Percentiles rank a stretch among this genome's conserved stretches.
These are phyloP conservation scores for Gossypium davidsonii DNA, from an alignment of 441 rosid species.

Conservation along the genomic window DNA sequence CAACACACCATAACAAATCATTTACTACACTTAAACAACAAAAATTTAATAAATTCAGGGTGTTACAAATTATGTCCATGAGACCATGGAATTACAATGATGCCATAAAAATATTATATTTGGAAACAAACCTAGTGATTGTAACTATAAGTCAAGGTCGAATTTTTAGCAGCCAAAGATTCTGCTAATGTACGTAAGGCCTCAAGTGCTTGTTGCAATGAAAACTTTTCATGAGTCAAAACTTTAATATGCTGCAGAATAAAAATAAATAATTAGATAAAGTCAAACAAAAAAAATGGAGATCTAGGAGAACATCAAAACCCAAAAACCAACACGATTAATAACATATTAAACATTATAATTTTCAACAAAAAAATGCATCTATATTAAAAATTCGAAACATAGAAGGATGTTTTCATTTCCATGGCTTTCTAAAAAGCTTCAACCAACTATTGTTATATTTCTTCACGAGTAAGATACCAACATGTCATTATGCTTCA, in stretches of 20 bases:
- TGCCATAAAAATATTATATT: not conserved
- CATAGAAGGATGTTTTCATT: not conserved
- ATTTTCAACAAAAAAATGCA: not conserved
- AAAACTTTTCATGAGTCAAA: conserved; percentile 67
- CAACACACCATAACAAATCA: too few species aligned
- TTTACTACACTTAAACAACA: too few species aligned
- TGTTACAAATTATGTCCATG: too few species aligned
- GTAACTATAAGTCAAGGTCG: conserved; percentile 59
- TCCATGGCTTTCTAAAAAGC: not conserved
- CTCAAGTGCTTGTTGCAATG: conserved; percentile 67
- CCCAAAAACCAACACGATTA: not conserved
- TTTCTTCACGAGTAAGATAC: not conserved
- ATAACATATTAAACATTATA: not conserved
- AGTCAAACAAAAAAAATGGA: conserved; percentile 4
- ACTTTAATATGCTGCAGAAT: conserved; percentile 63
- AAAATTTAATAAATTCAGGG: too few species aligned
- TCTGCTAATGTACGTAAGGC: conserved; percentile 56
- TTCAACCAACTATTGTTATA: not conserved
- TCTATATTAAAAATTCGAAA: not conserved
- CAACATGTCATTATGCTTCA: not conserved
- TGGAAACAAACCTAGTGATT: conserved; percentile 54
- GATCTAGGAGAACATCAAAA: not conserved
- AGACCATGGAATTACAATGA: not conserved
- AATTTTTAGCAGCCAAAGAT: conserved; percentile 66
- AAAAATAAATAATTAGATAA: not conserved